Evolutionary conservation across 306 rosid genomes (phyloP), one percentile per base, ranked within the genome.

Genomic region (Acacia acuminata): DNA sequence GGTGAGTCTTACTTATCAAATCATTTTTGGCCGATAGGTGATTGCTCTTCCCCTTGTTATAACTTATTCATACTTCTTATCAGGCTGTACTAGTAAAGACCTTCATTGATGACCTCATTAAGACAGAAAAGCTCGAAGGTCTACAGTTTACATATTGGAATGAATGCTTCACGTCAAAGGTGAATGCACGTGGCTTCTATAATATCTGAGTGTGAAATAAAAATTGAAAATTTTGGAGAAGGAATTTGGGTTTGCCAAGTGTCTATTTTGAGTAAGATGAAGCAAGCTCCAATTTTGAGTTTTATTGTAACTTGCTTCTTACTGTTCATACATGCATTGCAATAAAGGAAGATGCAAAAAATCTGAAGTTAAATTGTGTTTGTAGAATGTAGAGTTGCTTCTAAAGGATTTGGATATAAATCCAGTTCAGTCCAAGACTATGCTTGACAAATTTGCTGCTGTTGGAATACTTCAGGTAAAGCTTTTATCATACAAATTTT

Each of bases 381-480:
- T 30, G 45, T 91, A 95, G 98, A 95, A 88, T 69, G 89, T 89
- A 38, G 98, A 91, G 44, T 70, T 86, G 76, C 79, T 92, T 75
- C 43, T 93, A 63, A 85, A 89, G 86, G 89, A 92, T 81, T 83
- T 96, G 87, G 70, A 84, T 53, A 34, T 92, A 75, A 78, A 64
- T 79, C 92, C 93, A 0, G 81, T 79, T 72, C 74, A 56, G 43
- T 74, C 87, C 40, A 96, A 93, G 88, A 88, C 94, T 30, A 88
- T 93, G 24, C 17, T 79, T 20, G 98, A 96, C 88, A 93, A 96
- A 88, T 93, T 96, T 86, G 97, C 99, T 75, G 98, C 99, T 38
- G 97, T 92, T 72, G 97, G 96, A 84, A 93, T 95, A 84, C 99
- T 95, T 75, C 98, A 92, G 91, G 98, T 91, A 83, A 71, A 45